Evolutionary conservation across 2,329 filamentous ascomycete genomes (phyloP).

Genomic region (Elsinoe necatrix): DNA sequence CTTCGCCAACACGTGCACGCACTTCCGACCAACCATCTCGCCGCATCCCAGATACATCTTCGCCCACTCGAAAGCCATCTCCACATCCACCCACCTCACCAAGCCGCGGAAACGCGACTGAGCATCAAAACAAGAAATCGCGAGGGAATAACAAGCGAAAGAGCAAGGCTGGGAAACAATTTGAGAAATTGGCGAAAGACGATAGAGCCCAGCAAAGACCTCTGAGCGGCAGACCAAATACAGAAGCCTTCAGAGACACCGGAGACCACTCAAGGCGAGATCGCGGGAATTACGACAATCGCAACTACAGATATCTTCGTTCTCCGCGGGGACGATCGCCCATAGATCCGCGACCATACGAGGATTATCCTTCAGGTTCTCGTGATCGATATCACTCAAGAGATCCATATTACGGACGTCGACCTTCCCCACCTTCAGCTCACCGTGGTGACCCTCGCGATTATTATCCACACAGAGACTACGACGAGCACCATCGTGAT

Average conservation of each 20-base stretch:
- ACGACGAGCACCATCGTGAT: slow-evolving; percentile 15
- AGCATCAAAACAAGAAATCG: neutral
- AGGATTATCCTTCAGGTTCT: neutral
- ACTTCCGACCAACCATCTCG: neutral
- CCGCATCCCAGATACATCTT: neutral
- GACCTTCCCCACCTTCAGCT: slow-evolving; percentile 15
- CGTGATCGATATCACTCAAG: slow-evolving; percentile 10
- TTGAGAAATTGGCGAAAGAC: neutral
- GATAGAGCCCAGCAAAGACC: neutral
- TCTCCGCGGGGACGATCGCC: neutral
- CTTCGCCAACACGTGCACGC: neutral
- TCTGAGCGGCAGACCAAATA: neutral
- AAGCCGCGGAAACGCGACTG: neutral
- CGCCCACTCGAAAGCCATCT: neutral
- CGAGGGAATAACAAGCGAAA: neutral
- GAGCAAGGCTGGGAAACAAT: slow-evolving; percentile 3
- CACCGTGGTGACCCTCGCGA: slow-evolving; percentile 8
- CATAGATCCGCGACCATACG: neutral
- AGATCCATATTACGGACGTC: slow-evolving; percentile 14
- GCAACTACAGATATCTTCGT: neutral
- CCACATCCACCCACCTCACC: neutral
- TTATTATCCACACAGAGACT: slow-evolving; percentile 10
- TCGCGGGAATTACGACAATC: neutral
- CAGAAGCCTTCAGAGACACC: neutral
- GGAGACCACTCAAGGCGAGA: neutral